Evolutionary conservation across 345 rosid genomes (phyloP), one percentile per base, ranked within the genome.

Genomic region (Populus tremula): DNA sequence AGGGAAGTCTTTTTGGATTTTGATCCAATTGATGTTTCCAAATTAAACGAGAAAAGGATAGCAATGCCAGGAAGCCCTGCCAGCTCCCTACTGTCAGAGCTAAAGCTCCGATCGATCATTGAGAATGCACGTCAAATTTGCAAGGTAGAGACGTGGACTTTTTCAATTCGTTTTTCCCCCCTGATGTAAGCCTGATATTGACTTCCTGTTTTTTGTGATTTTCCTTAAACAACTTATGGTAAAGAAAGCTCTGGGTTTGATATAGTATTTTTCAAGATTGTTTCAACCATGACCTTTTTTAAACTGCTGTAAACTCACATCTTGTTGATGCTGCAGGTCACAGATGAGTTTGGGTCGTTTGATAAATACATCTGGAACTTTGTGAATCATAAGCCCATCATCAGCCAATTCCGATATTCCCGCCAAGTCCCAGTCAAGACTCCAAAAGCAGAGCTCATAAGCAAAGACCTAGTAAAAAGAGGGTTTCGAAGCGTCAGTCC

Each of bases 401-500:
- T 93, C 59, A 89, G 87, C 87, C 90, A 82, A 81, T 87, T 89
- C 86, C 87, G 94, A 59, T 90, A 93, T 77, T 89, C 92, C 72
- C 84, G 96, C 11, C 97, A 92, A 85, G 93, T 95, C 69, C 98
- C 93, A 0, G 98, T 88, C 59, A 95, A 90, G 85, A 85, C 93
- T 31, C 89, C 99, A 0, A 95, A 95, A 85, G 94, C 92, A 7
- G 97, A 95, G 77, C 78, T 77, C 71, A 91, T 93, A 73, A 89
- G 97, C 91, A 92, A 91, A 75, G 98, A 95, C 79, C 89, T 90
- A 13, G 94, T 93, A 53, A 90, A 89, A 74, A 87, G 99, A 78
- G 98, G 97, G 39, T 95, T 93, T 72, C 93, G 99, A 10, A 86
- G 99, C 0, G 97, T 92, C 67, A 91, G 99, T 71, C 94, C 98